phyloP scores from a whole-genome alignment of 2,329 filamentous ascomycete genomes.

The Phoma herbarum region DNA sequence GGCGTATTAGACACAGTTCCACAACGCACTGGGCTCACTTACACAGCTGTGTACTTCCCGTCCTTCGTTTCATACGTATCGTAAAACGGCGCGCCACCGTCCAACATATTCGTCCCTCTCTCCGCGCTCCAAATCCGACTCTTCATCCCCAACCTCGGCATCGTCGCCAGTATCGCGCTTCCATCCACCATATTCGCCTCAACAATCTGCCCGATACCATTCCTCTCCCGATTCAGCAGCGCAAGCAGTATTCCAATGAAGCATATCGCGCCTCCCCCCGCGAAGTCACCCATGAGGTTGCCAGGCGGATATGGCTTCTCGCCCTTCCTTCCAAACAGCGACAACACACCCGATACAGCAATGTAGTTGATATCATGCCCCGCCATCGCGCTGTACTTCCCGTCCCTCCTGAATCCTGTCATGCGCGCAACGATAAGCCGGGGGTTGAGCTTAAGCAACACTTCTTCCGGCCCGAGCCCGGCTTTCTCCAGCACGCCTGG shows the following conservation, averaged over 20 bases:
- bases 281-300: conserved; percentile 91
- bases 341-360: conserved; percentile 81
- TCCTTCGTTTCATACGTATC: conserved; percentile 88
- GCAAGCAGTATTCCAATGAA: conserved; percentile 86
- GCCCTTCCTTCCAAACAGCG: conserved; percentile 74
- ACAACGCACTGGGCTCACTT: conserved; percentile 23
- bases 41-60: conserved; percentile 79
- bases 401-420: conserved; percentile 89
- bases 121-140: conserved; percentile 68
- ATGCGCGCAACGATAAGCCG: conserved; percentile 83
- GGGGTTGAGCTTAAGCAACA: conserved; percentile 73
- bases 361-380: conserved; percentile 98
- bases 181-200: conserved; percentile 98
- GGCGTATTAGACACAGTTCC: conserved; percentile 9
- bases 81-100: conserved; percentile 88
- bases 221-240: conserved; percentile 69
- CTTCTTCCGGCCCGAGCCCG: conserved; percentile 74
- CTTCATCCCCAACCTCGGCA: conserved; percentile 74
- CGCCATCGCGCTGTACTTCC: conserved; percentile 85
- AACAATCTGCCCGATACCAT: conserved; percentile 82
- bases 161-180: conserved; percentile 77
- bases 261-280: conserved; percentile 83
- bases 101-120: conserved; percentile 79
- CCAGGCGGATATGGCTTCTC: conserved; percentile 79
- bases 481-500: conserved; percentile 89